phyloP scores from a whole-genome alignment of 495 filamentous ascomycete species.

The Hypoxylon crocopeplum region DNA sequence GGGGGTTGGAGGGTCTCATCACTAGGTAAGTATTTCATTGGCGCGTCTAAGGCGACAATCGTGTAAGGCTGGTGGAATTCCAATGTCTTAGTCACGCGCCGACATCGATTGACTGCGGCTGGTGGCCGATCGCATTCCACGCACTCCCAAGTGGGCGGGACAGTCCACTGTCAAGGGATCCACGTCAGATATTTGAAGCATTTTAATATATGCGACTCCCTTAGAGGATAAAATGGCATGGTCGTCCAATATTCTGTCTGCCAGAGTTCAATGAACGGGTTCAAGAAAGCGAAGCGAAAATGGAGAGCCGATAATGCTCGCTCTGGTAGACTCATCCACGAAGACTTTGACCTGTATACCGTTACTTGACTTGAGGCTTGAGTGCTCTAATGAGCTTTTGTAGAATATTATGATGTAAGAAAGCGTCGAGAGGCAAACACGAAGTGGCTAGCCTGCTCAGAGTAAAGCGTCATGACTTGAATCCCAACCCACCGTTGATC shows the following conservation, averaged over 20 bases:
- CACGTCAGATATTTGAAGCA: slow-evolving; percentile 29
- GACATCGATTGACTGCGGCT: slow-evolving; percentile 20
- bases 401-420: neutral
- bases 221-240: slow-evolving; percentile 14
- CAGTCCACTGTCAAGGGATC: slow-evolving; percentile 11
- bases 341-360: too few relatives aligned
- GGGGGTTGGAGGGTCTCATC: slow-evolving; percentile 32
- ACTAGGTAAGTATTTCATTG: too few relatives aligned
- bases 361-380: too few relatives aligned
- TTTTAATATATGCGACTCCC: slow-evolving; percentile 18
- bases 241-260: slow-evolving; percentile 15
- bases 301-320: neutral
- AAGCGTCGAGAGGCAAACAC: neutral
- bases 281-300: neutral
- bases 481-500: neutral
- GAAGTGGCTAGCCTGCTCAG: neutral
- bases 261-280: neutral
- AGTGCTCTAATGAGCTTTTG: neutral
- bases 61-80: slow-evolving; percentile 36
- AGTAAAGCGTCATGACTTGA: neutral
- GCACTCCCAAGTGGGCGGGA: neutral
- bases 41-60: too few relatives aligned
- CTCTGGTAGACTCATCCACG: neutral
- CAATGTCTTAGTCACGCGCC: slow-evolving; percentile 36
- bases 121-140: slow-evolving; percentile 30